Conservation (phyloP, 108 stramenopile genomes). For the Skeletonema potamos region DNA sequence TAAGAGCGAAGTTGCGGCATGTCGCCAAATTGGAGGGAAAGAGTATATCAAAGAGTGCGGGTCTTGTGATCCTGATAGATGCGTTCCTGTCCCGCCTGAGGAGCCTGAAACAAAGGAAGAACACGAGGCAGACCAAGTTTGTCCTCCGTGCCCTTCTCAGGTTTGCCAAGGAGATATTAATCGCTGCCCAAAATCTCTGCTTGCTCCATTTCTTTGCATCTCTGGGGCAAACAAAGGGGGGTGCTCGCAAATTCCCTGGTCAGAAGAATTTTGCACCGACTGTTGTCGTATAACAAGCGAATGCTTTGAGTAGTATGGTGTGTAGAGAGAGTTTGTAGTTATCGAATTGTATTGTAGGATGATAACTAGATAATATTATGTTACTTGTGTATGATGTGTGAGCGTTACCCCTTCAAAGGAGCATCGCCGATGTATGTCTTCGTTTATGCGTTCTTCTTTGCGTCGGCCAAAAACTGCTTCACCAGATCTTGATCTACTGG, state of each 20-base stretch:
- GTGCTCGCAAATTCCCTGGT: conserved; percentile 66
- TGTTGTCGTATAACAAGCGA: background rate
- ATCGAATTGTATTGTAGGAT: background rate
- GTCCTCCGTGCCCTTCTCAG: conserved; percentile 52
- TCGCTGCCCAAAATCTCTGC: conserved; percentile 51
- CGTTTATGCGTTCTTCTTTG: background rate
- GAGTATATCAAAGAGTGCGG: conserved; percentile 56
- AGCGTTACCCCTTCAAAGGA: too few species aligned
- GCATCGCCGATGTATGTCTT: background rate
- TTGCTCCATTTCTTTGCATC: conserved; percentile 64
- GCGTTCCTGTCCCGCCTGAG: background rate
- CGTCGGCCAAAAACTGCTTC: conserved; percentile 1
- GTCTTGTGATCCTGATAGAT: conserved; percentile 45
- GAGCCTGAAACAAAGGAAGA: background rate
- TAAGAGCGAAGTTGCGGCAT: conserved; percentile 54
- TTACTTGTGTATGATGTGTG: background rate
- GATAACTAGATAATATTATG: background rate
- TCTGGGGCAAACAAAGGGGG: conserved; percentile 56
- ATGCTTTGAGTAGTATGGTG: background rate
- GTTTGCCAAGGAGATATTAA: conserved; percentile 58
- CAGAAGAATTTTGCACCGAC: background rate
- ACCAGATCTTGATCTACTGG: conserved; percentile 15
- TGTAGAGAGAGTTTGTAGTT: background rate
- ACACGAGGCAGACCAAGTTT: background rate
- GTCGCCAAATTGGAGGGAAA: conserved; percentile 45